Conservation (phyloP, 2,329 filamentous ascomycete species). For the Fusarium beomiforme region DNA sequence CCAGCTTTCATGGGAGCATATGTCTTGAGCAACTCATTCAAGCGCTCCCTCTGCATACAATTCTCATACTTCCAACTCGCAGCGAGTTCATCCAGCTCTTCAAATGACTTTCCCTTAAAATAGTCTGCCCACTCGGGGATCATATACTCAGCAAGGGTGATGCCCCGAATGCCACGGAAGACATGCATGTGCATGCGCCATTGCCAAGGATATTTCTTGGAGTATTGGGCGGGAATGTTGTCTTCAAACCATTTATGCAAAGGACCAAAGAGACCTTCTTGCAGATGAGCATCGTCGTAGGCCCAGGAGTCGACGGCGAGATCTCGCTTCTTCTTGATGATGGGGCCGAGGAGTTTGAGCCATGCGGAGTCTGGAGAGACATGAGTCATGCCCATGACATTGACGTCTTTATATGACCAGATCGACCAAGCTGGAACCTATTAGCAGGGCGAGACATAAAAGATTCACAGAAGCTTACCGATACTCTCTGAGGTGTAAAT, state of each 20-base stretch:
- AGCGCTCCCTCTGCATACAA: slow-evolving; percentile 59
- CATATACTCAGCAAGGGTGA: slow-evolving; percentile 58
- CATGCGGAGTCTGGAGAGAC: slow-evolving; percentile 56
- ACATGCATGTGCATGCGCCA: slow-evolving; percentile 62
- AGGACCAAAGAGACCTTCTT: slow-evolving; percentile 50
- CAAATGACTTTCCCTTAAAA: slow-evolving; percentile 60
- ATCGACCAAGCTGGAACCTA: slow-evolving; percentile 61
- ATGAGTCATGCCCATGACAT: slow-evolving; percentile 64
- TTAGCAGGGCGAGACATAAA: not conserved
- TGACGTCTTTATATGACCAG: slow-evolving; percentile 67
- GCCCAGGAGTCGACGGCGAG: slow-evolving; percentile 67
- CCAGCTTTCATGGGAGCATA: slow-evolving; percentile 51
- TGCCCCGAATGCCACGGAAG: slow-evolving; percentile 54
- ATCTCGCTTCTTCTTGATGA: slow-evolving; percentile 64
- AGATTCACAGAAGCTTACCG: not conserved
- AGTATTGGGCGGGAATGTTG: slow-evolving; percentile 54
- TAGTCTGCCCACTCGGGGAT: slow-evolving; percentile 64
- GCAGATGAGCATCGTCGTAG: slow-evolving; percentile 43
- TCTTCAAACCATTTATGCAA: slow-evolving; percentile 55
- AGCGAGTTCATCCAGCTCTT: slow-evolving; percentile 64
- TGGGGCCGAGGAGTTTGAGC: slow-evolving; percentile 60
- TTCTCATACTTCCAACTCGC: slow-evolving; percentile 62
- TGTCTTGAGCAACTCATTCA: slow-evolving; percentile 60
- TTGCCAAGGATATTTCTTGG: slow-evolving; percentile 57
- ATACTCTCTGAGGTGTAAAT: slow-evolving; percentile 46